Conservation (phyloP, 345 rosid genomes). For the Eucalyptus dawsonii region DNA sequence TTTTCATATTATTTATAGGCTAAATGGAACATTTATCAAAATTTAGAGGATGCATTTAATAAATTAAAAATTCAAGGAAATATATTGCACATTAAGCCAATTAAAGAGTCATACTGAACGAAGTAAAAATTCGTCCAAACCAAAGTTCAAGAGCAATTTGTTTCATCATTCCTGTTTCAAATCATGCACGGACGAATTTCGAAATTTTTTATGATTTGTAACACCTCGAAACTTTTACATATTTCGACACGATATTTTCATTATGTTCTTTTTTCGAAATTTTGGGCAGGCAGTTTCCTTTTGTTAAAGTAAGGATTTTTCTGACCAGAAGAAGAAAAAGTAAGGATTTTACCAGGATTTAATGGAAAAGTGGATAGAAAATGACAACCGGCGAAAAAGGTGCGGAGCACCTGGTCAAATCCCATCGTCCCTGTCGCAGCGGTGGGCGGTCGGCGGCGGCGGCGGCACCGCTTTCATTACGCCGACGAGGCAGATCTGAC, state of each 20-base stretch:
- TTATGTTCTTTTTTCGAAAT: not conserved
- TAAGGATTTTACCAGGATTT: not conserved
- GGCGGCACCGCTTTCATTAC: not conserved
- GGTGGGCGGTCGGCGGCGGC: not conserved
- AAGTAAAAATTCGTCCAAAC: fast-evolving
- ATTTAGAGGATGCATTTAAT: fast-evolving
- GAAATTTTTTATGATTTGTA: not conserved
- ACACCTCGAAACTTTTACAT: not conserved
- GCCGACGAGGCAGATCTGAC: not conserved
- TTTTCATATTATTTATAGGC: too few relatives aligned
- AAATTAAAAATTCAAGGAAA: fast-evolving
- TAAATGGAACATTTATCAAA: not conserved
- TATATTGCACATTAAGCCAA: fast-evolving
- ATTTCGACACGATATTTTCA: not conserved
- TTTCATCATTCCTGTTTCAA: fast-evolving
- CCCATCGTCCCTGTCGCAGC: not conserved
- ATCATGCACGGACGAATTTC: not conserved
- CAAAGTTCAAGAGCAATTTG: too few relatives aligned
- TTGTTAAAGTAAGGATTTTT: not conserved
- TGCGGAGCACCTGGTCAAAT: not conserved
- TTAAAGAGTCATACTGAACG: fast-evolving
- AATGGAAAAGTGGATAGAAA: not conserved
- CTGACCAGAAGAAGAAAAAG: not conserved
- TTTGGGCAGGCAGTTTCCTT: not conserved
- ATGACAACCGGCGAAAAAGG: not conserved